phyloP scores from a whole-genome alignment of 352 stramenopile genomes.

The Pythium brachiatum region DNA sequence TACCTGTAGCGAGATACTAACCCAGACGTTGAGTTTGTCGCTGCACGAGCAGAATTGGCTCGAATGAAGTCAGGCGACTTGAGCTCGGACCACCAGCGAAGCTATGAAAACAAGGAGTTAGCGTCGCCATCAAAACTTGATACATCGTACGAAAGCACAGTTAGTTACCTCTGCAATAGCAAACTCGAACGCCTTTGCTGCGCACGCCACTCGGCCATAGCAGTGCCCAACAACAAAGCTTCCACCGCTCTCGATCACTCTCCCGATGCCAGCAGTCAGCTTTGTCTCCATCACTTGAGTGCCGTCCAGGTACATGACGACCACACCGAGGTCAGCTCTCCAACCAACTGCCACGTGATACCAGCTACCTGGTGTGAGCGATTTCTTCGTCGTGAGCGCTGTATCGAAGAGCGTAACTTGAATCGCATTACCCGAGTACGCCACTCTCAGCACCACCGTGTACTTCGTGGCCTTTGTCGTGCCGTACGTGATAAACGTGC shows the following conservation, averaged over 20 bases:
- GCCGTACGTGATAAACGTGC: slow-evolving; percentile 29
- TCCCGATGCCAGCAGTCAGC: neutral
- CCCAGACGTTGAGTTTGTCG: neutral
- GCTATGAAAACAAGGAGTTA: slow-evolving; percentile 10
- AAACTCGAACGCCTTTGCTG: slow-evolving; percentile 39
- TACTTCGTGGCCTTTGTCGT: slow-evolving; percentile 13
- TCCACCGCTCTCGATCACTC: slow-evolving; percentile 13
- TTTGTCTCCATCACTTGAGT: slow-evolving; percentile 12
- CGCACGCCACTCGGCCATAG: slow-evolving; percentile 28
- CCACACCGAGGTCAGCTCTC: slow-evolving; percentile 4
- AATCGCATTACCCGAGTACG: slow-evolving; percentile 20
- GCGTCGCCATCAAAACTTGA: neutral
- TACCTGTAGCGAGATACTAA: slow-evolving; percentile 26
- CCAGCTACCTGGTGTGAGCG: slow-evolving; percentile 14
- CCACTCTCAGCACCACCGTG: slow-evolving; percentile 12
- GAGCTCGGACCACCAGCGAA: slow-evolving; percentile 32
- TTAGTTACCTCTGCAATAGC: slow-evolving; percentile 51
- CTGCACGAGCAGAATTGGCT: slow-evolving; percentile 17
- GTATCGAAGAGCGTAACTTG: slow-evolving; percentile 28
- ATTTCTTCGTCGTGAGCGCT: slow-evolving; percentile 16
- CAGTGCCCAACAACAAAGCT: slow-evolving; percentile 46
- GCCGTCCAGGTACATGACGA: slow-evolving; percentile 24
- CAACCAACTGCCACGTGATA: slow-evolving; percentile 27
- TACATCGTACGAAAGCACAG: too few species aligned
- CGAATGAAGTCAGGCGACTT: slow-evolving; percentile 21